phyloP scores from a whole-genome alignment of 2,329 filamentous ascomycete genomes.

The Didymella sp. region DNA sequence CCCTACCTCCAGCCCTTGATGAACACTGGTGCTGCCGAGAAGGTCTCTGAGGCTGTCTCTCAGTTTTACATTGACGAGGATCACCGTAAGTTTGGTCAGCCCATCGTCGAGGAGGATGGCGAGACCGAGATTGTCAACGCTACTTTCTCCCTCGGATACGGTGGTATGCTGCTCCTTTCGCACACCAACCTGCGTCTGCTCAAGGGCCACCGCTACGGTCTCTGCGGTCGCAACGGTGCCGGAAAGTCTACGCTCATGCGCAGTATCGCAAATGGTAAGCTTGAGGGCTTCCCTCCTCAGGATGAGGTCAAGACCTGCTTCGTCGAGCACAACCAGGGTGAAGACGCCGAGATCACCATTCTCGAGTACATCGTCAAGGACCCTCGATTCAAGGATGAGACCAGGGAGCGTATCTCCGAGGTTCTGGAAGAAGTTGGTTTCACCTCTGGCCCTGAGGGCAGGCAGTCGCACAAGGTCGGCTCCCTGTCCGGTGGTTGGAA shows the following conservation, averaged over 20 bases:
- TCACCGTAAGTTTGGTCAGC: constrained; percentile 82
- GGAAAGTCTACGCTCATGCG: constrained; percentile 99
- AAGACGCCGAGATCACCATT: constrained; percentile 95
- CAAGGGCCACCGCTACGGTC: constrained; percentile 96
- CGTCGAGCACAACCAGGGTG: constrained; percentile 98
- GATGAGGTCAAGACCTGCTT: constrained; percentile 95
- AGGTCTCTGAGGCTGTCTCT: constrained; percentile 76
- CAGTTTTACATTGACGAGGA: constrained; percentile 83
- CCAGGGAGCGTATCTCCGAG: constrained; percentile 78
- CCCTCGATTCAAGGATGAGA: constrained; percentile 80
- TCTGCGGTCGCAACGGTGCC: constrained; percentile 95
- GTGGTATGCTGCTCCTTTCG: constrained; percentile 94
- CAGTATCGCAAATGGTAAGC: constrained; percentile 91
- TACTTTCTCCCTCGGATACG: constrained; percentile 95
- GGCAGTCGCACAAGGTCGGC: constrained; percentile 88
- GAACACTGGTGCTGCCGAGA: constrained; percentile 66
- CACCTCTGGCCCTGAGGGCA: constrained; percentile 84
- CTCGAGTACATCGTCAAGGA: constrained; percentile 92
- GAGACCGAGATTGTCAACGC: constrained; percentile 98
- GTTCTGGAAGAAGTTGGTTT: constrained; percentile 94
- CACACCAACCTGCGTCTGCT: constrained; percentile 94
- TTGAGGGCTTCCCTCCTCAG: constrained; percentile 94
- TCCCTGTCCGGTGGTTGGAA: constrained; percentile 98
- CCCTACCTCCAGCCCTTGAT: constrained; percentile 80
- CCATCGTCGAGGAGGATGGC: constrained; percentile 86